Conservation (phyloP, 140 eudicot species). For the Oenanthe javanica region DNA sequence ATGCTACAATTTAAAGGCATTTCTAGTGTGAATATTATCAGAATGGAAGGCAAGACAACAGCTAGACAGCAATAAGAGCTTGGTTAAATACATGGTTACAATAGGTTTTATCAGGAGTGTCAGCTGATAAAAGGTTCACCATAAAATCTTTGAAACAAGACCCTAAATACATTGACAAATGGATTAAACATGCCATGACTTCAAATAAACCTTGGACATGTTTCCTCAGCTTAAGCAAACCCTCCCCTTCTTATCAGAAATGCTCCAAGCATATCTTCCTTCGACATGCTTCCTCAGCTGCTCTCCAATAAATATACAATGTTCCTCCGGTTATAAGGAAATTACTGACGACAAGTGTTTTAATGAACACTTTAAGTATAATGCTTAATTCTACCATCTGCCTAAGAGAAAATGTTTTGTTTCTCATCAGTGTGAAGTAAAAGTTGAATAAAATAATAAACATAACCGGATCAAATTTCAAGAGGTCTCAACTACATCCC, state of each 20-base stretch:
- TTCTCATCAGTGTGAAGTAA: too few species aligned
- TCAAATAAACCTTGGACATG: neutral
- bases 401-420: neutral
- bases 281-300: constrained; percentile 6
- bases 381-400: neutral
- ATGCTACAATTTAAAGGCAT: too few species aligned
- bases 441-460: neutral
- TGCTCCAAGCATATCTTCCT: neutral
- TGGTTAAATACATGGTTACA: neutral
- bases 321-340: neutral
- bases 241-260: neutral
- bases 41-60: too few species aligned
- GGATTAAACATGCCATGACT: neutral
- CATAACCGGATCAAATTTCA: neutral
- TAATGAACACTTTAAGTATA: neutral
- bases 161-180: too few species aligned
- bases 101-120: neutral
- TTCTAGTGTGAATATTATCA: too few species aligned
- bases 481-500: neutral
- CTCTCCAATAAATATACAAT: neutral
- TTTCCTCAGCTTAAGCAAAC: neutral
- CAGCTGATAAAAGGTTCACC: neutral
- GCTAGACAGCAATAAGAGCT: too few species aligned
- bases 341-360: neutral
- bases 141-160: too few species aligned